Percentiles rank a stretch among this genome's conserved stretches.
phyloP scores from a whole-genome alignment of 2,329 filamentous ascomycete genomes.

The Fusarium begoniae region DNA sequence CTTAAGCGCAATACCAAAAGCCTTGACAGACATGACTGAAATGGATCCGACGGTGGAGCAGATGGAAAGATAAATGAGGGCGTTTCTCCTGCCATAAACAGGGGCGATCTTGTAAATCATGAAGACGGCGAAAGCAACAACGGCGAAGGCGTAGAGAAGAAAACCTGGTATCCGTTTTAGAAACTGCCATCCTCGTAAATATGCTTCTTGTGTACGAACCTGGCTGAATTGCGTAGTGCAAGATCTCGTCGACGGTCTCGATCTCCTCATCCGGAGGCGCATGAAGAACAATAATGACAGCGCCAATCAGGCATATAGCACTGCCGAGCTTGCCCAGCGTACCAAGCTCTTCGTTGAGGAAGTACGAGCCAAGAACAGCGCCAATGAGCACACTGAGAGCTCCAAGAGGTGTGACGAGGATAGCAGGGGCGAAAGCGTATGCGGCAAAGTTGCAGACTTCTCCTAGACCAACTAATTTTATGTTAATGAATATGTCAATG shows the following conservation, averaged over 20 bases:
- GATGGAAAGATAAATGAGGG: slow-evolving; percentile 95
- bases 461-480: slow-evolving; percentile 79
- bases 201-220: slow-evolving; percentile 61
- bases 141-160: slow-evolving; percentile 82
- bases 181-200: not conserved
- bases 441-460: slow-evolving; percentile 98
- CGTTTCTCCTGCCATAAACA: slow-evolving; percentile 91
- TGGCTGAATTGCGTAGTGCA: slow-evolving; percentile 89
- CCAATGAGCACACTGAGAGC: slow-evolving; percentile 95
- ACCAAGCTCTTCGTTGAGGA: slow-evolving; percentile 90
- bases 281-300: slow-evolving; percentile 96
- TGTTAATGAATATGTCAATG: slow-evolving; percentile 29
- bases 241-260: slow-evolving; percentile 88
- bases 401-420: slow-evolving; percentile 93
- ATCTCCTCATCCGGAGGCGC: slow-evolving; percentile 94
- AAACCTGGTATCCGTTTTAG: slow-evolving; percentile 71
- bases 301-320: slow-evolving; percentile 94
- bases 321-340: slow-evolving; percentile 92
- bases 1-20: slow-evolving; percentile 96
- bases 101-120: slow-evolving; percentile 98
- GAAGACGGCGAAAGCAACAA: slow-evolving; percentile 83
- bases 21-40: slow-evolving; percentile 99
- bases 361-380: slow-evolving; percentile 93
- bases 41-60: slow-evolving; percentile 97
- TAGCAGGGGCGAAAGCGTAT: slow-evolving; percentile 98